Conservation (phyloP, 371 early-diverging fungal species). For the Mycotypha africana region DNA sequence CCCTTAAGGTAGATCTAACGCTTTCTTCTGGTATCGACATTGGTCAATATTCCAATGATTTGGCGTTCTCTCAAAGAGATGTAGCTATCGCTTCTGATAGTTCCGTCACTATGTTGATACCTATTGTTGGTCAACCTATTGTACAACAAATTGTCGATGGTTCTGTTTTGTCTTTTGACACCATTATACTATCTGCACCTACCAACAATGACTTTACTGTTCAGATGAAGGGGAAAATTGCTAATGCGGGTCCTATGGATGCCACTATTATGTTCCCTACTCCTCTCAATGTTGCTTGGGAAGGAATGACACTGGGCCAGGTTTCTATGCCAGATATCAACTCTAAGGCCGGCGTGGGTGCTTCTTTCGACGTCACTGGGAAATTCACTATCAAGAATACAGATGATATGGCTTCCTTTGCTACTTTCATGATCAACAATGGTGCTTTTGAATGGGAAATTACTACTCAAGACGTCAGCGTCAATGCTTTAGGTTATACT, state of each 20-base stretch:
- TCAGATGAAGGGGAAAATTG: slow-evolving; percentile 49
- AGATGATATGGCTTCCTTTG: slow-evolving; percentile 41
- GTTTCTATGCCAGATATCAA: slow-evolving; percentile 46
- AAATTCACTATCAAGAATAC: slow-evolving; percentile 38
- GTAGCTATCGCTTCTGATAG: slow-evolving; percentile 41
- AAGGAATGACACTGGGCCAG: slow-evolving; percentile 36
- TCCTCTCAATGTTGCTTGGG: slow-evolving; percentile 43
- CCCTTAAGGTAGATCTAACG: slow-evolving; percentile 46
- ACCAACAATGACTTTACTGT: slow-evolving; percentile 45
- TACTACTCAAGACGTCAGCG: slow-evolving; percentile 35
- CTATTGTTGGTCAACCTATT: slow-evolving; percentile 56
- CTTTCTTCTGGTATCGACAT: slow-evolving; percentile 44
- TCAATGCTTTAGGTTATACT: slow-evolving; percentile 50
- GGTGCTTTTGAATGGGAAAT: slow-evolving; percentile 54
- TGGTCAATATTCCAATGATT: slow-evolving; percentile 44
- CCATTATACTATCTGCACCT: slow-evolving; percentile 43
- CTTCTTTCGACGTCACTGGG: slow-evolving; percentile 38
- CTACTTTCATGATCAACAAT: slow-evolving; percentile 49
- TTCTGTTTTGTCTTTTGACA: slow-evolving; percentile 43
- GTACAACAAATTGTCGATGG: slow-evolving; percentile 52
- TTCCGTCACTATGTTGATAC: slow-evolving; percentile 41
- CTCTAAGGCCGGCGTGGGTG: slow-evolving; percentile 40
- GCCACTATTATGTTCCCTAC: slow-evolving; percentile 51
- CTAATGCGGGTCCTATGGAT: slow-evolving; percentile 55
- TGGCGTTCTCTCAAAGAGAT: slow-evolving; percentile 46